A percentile compares a stretch with the other conserved stretches of the same genome.
phyloP scores from a whole-genome alignment of 345 rosid genomes.

The Lepidium africanum region DNA sequence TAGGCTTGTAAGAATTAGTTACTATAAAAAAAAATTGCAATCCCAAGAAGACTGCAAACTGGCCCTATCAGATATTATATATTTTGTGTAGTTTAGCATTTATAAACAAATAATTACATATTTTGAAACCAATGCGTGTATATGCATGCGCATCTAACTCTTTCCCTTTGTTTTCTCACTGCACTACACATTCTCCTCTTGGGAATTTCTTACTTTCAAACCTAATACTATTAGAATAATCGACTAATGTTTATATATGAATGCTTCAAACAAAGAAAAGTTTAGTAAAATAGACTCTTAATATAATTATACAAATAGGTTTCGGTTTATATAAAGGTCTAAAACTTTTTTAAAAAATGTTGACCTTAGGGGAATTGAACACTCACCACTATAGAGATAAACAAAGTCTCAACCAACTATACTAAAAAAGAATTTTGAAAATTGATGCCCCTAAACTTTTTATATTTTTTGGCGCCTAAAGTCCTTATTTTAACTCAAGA shows the following conservation, averaged over 20 bases:
- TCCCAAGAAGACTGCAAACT: slow-evolving; percentile 31
- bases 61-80: slow-evolving; percentile 19
- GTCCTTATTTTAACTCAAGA: too few species aligned
- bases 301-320: too few species aligned
- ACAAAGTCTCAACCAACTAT: too few species aligned
- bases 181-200: slow-evolving; percentile 22
- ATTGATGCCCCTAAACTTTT: too few species aligned
- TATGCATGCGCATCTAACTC: slow-evolving; percentile 59
- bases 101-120: slow-evolving; percentile 46
- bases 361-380: too few species aligned
- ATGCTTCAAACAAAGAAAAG: too few species aligned
- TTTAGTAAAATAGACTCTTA: too few species aligned
- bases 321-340: too few species aligned
- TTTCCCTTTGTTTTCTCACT: slow-evolving; percentile 34
- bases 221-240: not conserved
- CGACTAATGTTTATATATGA: not conserved
- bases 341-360: too few species aligned
- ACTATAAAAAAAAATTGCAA: not conserved
- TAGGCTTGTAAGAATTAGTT: not conserved
- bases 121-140: slow-evolving; percentile 28
- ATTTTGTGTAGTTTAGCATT: slow-evolving; percentile 30
- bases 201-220: slow-evolving; percentile 16
- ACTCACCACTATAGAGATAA: too few species aligned
- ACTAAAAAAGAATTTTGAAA: too few species aligned
- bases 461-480: too few species aligned